A percentile compares a stretch with the other conserved stretches of the same genome.
phyloP scores from a whole-genome alignment of 78 protist genomes.

The Mantamonas sphyraenae region DNA sequence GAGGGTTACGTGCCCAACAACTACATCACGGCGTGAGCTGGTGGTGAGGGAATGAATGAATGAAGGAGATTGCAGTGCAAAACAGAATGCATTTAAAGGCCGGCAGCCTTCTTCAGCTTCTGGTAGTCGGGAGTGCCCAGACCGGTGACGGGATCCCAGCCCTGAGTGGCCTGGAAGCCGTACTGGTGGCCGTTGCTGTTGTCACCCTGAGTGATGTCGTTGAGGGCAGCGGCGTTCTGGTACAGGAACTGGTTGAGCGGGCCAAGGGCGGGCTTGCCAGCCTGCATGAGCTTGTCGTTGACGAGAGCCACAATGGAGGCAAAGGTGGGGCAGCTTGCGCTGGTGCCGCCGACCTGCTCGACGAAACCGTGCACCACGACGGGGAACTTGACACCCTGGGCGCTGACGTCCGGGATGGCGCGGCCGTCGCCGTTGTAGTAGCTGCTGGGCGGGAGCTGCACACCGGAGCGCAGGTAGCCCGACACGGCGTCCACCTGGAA shows the following conservation, averaged over 20 bases:
- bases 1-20: no score
- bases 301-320: neutral
- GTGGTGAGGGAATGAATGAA: no score
- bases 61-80: no score
- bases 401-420: conserved; percentile 39
- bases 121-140: conserved; percentile 38
- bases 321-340: conserved; percentile 9
- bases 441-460: conserved; percentile 4
- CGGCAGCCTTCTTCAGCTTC: conserved; percentile 3
- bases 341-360: neutral
- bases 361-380: neutral
- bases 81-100: no score
- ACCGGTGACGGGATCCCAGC: conserved; percentile 42
- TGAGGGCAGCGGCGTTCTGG: conserved; percentile 20
- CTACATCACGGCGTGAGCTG: no score
- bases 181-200: conserved; percentile 4
- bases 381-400: conserved; percentile 19
- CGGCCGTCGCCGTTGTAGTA: conserved; percentile 23
- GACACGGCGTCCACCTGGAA: conserved; percentile 23
- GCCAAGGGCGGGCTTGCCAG: conserved; percentile 34
- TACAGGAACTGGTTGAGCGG: conserved; percentile 24
- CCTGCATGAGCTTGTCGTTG: no score
- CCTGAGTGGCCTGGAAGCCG: conserved; percentile 18
- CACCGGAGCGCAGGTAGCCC: neutral
- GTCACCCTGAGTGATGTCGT: conserved; percentile 23